Conservation (phyloP, 2,329 filamentous ascomycete genomes). For the Diplodia intermedia region DNA sequence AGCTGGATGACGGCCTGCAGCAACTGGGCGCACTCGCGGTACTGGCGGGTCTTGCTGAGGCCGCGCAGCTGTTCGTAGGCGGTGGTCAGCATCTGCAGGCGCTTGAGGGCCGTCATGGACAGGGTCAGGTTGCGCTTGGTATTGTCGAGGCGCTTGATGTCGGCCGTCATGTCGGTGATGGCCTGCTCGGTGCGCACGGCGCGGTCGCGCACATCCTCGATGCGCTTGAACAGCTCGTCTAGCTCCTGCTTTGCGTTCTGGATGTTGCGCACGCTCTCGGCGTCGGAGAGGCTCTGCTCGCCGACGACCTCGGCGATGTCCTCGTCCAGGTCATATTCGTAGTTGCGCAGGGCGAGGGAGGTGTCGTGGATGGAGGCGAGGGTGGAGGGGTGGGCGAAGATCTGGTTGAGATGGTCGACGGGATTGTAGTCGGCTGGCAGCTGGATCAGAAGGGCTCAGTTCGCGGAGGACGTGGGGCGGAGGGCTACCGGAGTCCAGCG, state of each 20-base stretch:
- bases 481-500: conserved; percentile 48
- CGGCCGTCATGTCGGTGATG: conserved; percentile 98
- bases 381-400: conserved; percentile 89
- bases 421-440: conserved; percentile 84
- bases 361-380: conserved; percentile 78
- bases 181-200: conserved; percentile 92
- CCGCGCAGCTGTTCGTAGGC: conserved; percentile 95
- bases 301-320: conserved; percentile 76
- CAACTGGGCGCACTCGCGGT: conserved; percentile 91
- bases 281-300: conserved; percentile 81
- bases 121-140: conserved; percentile 96
- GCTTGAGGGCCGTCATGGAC: conserved; percentile 97
- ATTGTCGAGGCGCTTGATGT: conserved; percentile 95
- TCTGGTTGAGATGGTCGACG: conserved; percentile 87
- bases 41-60: conserved; percentile 84
- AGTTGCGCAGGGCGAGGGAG: conserved; percentile 73
- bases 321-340: conserved; percentile 81
- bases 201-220: conserved; percentile 87
- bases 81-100: conserved; percentile 97
- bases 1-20: conserved; percentile 95
- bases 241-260: conserved; percentile 90
- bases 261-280: conserved; percentile 88
- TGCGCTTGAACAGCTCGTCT: conserved; percentile 88
- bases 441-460: conserved; percentile 25
- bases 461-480: conserved; percentile 20